These are phyloP conservation scores for Cordyceps farinosa DNA, from an alignment of 2,329 filamentous ascomycete species.

Conservation along the genomic window DNA sequence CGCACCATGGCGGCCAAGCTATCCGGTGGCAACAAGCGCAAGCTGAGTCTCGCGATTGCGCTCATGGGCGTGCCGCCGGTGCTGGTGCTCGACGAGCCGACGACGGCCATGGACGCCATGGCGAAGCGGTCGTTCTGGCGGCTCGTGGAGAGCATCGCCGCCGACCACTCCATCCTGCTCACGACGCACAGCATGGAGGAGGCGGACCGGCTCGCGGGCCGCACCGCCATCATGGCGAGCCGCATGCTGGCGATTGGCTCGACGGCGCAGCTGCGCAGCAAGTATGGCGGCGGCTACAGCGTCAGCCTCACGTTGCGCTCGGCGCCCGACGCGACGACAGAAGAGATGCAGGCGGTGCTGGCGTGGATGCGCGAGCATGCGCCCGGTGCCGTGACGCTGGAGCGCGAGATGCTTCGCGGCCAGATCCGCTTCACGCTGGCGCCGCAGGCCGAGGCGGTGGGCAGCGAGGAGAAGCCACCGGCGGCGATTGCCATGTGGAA, in stretches of 20 bases:
- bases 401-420: constrained; percentile 58
- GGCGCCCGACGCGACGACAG: constrained; percentile 52
- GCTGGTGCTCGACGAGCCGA: constrained; percentile 78
- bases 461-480: constrained; percentile 8
- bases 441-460: background rate
- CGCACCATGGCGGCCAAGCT: constrained; percentile 70
- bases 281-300: constrained; percentile 59
- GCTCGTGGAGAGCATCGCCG: constrained; percentile 64
- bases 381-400: constrained; percentile 47
- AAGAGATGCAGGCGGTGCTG: constrained; percentile 55
- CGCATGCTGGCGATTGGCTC: constrained; percentile 59
- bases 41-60: constrained; percentile 77
- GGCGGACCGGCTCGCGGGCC: constrained; percentile 74
- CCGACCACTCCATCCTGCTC: constrained; percentile 70
- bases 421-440: constrained; percentile 47
- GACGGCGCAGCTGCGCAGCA: constrained; percentile 52
- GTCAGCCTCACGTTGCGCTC: constrained; percentile 58
- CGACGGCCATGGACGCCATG: constrained; percentile 78
- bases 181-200: constrained; percentile 93
- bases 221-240: constrained; percentile 45
- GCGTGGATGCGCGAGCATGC: constrained; percentile 52
- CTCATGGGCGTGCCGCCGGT: constrained; percentile 83
- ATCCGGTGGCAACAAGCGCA: constrained; percentile 83
- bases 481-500: constrained; percentile 20
- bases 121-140: constrained; percentile 87